Percentiles rank a stretch among this genome's conserved stretches.
Conservation (phyloP, 228 moss, liverwort and hornwort genomes). For the Sphagnum fallax region DNA sequence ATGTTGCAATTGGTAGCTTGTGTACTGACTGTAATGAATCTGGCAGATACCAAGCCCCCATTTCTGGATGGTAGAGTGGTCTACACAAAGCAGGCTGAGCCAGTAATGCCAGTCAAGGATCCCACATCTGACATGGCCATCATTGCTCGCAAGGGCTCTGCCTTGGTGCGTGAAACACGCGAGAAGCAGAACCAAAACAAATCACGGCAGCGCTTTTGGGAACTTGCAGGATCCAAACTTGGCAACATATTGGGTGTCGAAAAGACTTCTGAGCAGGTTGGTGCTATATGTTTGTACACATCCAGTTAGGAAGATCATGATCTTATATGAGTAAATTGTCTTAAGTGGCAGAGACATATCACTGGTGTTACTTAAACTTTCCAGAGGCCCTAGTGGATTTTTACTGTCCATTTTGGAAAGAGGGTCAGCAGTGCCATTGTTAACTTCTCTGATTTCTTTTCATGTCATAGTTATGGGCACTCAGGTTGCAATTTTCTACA, state of each 20-base stretch:
- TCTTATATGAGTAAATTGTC: too few species aligned
- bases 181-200: conserved; percentile 93
- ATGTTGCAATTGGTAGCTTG: not conserved
- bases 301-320: not conserved
- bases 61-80: conserved; percentile 96
- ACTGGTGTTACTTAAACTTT: too few species aligned
- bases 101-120: conserved; percentile 95
- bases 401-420: too few species aligned
- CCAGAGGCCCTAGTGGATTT: too few species aligned
- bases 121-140: conserved; percentile 98
- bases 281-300: not conserved
- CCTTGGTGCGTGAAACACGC: conserved; percentile 86
- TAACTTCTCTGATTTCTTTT: too few species aligned
- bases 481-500: too few species aligned
- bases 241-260: conserved; percentile 92
- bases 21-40: not conserved
- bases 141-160: conserved; percentile 93
- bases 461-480: too few species aligned
- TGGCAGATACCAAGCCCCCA: conserved; percentile 90
- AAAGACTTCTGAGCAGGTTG: conserved; percentile 81
- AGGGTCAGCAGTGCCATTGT: too few species aligned
- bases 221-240: conserved; percentile 97
- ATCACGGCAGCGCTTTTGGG: conserved; percentile 98
- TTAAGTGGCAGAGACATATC: too few species aligned
- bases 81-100: conserved; percentile 93